Conservation (phyloP, 2,329 filamentous ascomycete species). For the Cytospora paraplurivora region DNA sequence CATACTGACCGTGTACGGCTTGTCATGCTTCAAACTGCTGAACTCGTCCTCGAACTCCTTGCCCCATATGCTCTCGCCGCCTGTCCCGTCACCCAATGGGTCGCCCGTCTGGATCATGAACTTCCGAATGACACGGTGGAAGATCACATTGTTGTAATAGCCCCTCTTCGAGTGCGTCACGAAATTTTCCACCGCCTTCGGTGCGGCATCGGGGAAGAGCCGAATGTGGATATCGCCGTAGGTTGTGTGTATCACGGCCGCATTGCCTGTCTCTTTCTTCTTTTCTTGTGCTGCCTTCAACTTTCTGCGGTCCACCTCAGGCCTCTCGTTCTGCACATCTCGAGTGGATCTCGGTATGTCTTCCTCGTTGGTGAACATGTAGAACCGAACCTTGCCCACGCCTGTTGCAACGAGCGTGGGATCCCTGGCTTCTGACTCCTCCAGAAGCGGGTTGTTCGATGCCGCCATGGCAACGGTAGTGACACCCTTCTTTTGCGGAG, state of each 20-base stretch:
- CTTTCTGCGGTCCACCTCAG: slow-evolving; percentile 61
- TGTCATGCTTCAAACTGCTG: slow-evolving; percentile 86
- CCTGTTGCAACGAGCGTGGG: slow-evolving; percentile 86
- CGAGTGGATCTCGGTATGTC: slow-evolving; percentile 80
- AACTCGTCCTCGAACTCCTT: slow-evolving; percentile 93
- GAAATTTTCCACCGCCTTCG: slow-evolving; percentile 96
- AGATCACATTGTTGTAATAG: slow-evolving; percentile 97
- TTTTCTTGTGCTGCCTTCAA: slow-evolving; percentile 62
- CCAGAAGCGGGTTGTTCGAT: slow-evolving; percentile 86
- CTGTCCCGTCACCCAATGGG: slow-evolving; percentile 84
- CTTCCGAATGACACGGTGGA: slow-evolving; percentile 94
- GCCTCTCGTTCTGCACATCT: slow-evolving; percentile 94
- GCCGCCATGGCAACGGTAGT: slow-evolving; percentile 98
- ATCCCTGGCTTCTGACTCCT: slow-evolving; percentile 88
- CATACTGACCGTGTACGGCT: slow-evolving; percentile 96
- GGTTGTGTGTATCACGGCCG: slow-evolving; percentile 86
- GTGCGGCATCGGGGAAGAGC: slow-evolving; percentile 88
- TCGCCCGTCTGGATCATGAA: slow-evolving; percentile 97
- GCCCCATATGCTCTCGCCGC: slow-evolving; percentile 92
- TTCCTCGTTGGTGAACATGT: slow-evolving; percentile 94
- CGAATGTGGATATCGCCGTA: slow-evolving; percentile 93
- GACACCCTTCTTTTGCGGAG: slow-evolving; percentile 89
- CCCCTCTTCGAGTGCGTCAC: slow-evolving; percentile 85
- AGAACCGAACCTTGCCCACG: slow-evolving; percentile 87
- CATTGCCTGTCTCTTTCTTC: slow-evolving; percentile 71